Conservation (phyloP, 2,329 filamentous ascomycete genomes). For the Madurella fahalii region DNA sequence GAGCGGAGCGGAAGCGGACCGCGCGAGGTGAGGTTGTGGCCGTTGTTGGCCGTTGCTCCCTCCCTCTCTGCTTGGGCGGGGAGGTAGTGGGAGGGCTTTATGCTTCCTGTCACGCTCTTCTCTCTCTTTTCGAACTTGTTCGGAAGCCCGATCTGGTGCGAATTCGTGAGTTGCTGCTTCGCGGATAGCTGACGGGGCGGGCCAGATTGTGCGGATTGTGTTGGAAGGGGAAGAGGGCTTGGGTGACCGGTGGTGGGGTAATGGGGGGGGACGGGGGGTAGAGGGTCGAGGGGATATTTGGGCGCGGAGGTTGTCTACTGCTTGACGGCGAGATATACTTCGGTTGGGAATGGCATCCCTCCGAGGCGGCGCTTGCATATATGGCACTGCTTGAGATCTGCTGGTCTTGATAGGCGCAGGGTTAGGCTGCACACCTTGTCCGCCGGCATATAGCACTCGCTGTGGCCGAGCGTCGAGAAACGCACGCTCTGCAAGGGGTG, state of each 20-base stretch:
- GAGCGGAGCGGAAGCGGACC: no score
- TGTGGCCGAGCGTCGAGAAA: background rate
- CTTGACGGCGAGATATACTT: background rate
- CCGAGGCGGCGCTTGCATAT: no score
- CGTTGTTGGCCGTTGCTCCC: no score
- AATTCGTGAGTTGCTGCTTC: background rate
- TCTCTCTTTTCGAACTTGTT: background rate
- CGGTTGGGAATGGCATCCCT: no score
- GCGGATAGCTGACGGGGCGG: background rate
- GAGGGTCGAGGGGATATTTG: background rate
- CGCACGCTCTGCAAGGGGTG: conserved; percentile 8
- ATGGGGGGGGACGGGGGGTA: background rate
- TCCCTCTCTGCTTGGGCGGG: no score
- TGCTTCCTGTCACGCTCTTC: no score
- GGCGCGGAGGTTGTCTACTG: background rate
- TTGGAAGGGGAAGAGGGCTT: background rate
- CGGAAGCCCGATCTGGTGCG: background rate
- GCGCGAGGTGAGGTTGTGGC: no score
- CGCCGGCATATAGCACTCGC: background rate
- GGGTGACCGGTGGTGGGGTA: background rate
- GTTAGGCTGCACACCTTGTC: no score
- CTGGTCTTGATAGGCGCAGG: no score
- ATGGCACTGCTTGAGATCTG: no score
- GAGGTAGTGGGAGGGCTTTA: no score
- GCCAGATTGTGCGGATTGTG: conserved; percentile 4